Percentiles rank a stretch among this genome's conserved stretches.
These are phyloP conservation scores for Kuraishia piskuri DNA, from an alignment of 805 yeast species.

Conservation along the genomic window DNA sequence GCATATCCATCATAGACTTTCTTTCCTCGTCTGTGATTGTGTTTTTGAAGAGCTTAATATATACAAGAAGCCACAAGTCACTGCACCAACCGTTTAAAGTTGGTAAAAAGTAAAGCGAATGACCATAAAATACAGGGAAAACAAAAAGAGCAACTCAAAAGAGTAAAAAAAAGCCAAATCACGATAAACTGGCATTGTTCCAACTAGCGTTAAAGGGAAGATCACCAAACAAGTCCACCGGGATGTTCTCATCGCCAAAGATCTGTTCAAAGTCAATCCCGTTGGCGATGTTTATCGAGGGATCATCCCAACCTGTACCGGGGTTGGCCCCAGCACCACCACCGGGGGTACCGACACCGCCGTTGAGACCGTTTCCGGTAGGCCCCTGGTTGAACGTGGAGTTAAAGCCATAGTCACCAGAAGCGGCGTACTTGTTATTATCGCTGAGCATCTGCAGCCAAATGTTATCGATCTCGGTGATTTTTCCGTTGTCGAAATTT, in stretches of 20 bases:
- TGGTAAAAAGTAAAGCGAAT: neutral
- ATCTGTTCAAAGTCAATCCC: conserved; percentile 9
- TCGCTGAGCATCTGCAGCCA: conserved; percentile 22
- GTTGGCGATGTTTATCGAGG: conserved; percentile 7
- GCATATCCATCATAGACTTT: neutral
- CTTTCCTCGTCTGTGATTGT: neutral
- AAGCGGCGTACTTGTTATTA: neutral
- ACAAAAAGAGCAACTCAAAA: neutral
- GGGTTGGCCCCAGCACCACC: neutral
- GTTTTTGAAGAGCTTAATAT: no score
- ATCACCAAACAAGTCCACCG: conserved; percentile 2
- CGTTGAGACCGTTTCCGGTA: neutral
- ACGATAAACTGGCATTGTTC: neutral
- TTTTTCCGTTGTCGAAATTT: neutral
- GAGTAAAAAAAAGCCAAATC: neutral
- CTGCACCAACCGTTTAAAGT: neutral
- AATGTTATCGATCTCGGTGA: conserved; percentile 18
- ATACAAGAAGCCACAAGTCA: neutral
- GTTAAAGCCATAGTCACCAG: neutral
- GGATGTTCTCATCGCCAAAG: conserved; percentile 1
- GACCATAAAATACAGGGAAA: no score
- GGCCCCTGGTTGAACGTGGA: neutral
- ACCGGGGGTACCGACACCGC: neutral
- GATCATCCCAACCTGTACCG: neutral
- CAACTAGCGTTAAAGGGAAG: conserved; percentile 2